Percentiles rank a stretch among this genome's conserved stretches.
These are phyloP conservation scores for Cornus florida DNA, from an alignment of 148 eudicot species.

Conservation along the genomic window DNA sequence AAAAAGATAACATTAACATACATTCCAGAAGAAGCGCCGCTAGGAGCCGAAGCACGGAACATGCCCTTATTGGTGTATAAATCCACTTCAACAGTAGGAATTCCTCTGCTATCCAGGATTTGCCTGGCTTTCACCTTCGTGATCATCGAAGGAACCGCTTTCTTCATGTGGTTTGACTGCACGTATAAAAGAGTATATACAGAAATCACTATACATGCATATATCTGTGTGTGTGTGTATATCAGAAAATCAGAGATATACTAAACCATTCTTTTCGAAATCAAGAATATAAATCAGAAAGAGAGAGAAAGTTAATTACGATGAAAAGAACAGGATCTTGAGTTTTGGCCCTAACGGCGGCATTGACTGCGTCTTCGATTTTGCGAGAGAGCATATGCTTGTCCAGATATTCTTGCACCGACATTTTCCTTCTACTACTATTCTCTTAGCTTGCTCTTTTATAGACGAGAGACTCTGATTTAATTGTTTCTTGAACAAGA, in stretches of 20 bases:
- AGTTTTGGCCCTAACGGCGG: conserved; percentile 95
- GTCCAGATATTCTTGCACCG: conserved; percentile 90
- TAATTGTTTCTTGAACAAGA: not conserved
- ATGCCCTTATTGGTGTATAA: conserved; percentile 84
- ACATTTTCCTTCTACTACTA: conserved; percentile 38
- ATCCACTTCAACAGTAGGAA: conserved; percentile 95
- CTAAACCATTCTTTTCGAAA: not conserved
- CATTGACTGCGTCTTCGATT: conserved; percentile 97
- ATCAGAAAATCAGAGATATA: too few relatives aligned
- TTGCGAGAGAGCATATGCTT: conserved; percentile 89
- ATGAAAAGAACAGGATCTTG: conserved; percentile 93
- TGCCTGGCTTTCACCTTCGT: conserved; percentile 93
- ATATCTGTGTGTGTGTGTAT: too few relatives aligned
- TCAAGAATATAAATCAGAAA: not conserved
- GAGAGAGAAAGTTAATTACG: conserved; percentile 26
- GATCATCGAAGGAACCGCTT: conserved; percentile 85
- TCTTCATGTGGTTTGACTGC: conserved; percentile 93
- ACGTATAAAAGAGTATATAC: not conserved
- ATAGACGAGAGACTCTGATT: not conserved
- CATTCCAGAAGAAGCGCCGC: conserved; percentile 85
- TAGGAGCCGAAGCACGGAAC: conserved; percentile 85
- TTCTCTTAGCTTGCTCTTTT: too few relatives aligned
- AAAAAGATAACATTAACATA: conserved; percentile 22
- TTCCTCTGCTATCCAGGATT: conserved; percentile 94
- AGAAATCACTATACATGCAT: not conserved